phyloP scores from a whole-genome alignment of 2,329 filamentous ascomycete genomes.

The Penicillium sp. region DNA sequence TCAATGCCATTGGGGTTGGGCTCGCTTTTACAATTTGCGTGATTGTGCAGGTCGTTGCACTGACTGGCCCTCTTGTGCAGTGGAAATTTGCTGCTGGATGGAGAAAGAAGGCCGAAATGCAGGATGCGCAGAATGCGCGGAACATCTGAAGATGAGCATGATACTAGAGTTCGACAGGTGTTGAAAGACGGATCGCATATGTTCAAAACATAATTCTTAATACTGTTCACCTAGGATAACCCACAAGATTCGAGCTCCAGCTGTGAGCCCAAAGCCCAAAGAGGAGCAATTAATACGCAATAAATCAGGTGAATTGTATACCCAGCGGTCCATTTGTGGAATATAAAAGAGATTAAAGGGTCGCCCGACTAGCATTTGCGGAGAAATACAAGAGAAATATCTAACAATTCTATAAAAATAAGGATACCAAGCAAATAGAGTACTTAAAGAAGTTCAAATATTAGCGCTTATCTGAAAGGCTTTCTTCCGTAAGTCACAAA shows the following conservation, averaged over 20 bases:
- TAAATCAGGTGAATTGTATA: too few relatives aligned
- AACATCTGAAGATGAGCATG: not conserved
- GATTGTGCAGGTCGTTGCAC: slow-evolving; percentile 48
- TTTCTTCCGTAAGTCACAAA: not conserved
- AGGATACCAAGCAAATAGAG: not conserved
- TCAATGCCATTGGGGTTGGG: slow-evolving; percentile 52
- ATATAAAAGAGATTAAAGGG: too few relatives aligned
- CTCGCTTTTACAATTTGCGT: slow-evolving; percentile 54
- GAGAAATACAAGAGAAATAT: too few relatives aligned
- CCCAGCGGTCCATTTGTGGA: too few relatives aligned
- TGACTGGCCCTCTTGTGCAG: slow-evolving; percentile 53
- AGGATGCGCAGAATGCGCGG: not conserved
- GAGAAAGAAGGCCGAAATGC: slow-evolving; percentile 30
- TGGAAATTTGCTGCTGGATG: slow-evolving; percentile 46
- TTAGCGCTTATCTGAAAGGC: not conserved
- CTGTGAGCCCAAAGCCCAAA: too few relatives aligned
- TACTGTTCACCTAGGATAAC: too few relatives aligned
- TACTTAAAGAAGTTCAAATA: not conserved
- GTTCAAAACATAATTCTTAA: too few relatives aligned
- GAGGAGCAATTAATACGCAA: too few relatives aligned
- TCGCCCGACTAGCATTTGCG: too few relatives aligned
- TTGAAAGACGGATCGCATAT: too few relatives aligned
- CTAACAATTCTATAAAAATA: not conserved
- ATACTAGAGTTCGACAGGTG: too few relatives aligned
- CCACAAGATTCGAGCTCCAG: too few relatives aligned